Conservation (phyloP, 78 protist species). For the Polysphondylium violaceum region DNA sequence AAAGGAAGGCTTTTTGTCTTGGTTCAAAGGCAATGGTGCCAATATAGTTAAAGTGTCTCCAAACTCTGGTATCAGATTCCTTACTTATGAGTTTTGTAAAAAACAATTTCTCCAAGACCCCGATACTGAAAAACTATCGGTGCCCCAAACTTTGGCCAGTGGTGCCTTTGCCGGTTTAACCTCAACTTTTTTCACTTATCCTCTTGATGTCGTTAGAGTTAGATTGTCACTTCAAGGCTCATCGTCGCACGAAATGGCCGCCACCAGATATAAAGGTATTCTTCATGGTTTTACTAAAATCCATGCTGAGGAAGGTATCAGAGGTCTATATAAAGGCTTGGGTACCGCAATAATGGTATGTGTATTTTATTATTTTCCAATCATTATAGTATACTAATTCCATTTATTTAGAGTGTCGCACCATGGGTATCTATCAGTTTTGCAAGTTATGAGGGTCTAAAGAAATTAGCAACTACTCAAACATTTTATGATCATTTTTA, state of each 20-base stretch:
- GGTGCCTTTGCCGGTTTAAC: conserved; percentile 71
- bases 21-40: conserved; percentile 50
- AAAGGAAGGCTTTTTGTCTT: conserved; percentile 36
- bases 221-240: conserved; percentile 54
- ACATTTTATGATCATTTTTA: too few species aligned
- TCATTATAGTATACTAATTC: not conserved
- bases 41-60: conserved; percentile 50
- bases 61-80: conserved; percentile 55
- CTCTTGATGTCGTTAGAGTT: conserved; percentile 39
- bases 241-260: not conserved
- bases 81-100: conserved; percentile 41
- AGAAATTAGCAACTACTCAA: conserved; percentile 9
- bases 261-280: conserved; percentile 24
- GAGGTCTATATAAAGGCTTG: conserved; percentile 58
- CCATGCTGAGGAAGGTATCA: conserved; percentile 38
- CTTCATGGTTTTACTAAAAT: conserved; percentile 44
- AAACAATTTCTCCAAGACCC: not conserved
- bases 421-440: conserved; percentile 66
- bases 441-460: conserved; percentile 57
- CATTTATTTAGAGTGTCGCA: conserved; percentile 27
- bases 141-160: conserved; percentile 2
- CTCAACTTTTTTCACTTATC: conserved; percentile 42
- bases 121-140: not conserved
- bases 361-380: too few species aligned
- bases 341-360: conserved; percentile 34